Evolutionary conservation across 768 basidiomycete genomes (phyloP).

Genomic region (Russula olivacea): DNA sequence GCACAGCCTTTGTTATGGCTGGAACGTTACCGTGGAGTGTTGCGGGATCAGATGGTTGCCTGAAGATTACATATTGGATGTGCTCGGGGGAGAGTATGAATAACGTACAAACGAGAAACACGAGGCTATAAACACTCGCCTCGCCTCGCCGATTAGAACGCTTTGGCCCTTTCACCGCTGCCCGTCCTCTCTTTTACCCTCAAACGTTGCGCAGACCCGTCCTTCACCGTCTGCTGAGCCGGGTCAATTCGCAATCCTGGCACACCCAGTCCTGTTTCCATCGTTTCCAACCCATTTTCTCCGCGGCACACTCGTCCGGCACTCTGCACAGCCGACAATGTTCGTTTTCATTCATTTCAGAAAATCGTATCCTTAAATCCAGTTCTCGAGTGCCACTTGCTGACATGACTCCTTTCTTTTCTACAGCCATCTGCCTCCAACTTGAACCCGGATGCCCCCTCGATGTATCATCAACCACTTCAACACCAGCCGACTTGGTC

Average conservation of each 20-base stretch:
- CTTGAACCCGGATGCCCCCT: constrained; percentile 17
- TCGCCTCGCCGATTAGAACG: not conserved
- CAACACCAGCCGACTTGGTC: constrained; percentile 20
- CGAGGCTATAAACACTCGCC: constrained; percentile 4
- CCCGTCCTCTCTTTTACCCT: not conserved
- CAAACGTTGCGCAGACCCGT: not conserved
- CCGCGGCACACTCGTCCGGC: constrained; percentile 9
- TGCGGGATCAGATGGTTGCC: not conserved
- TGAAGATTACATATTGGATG: not conserved
- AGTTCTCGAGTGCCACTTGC: not conserved
- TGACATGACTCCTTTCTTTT: constrained; percentile 7
- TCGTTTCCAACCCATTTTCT: not conserved
- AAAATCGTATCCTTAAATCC: not conserved
- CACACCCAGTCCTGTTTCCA: too few relatives aligned
- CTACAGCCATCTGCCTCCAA: not conserved
- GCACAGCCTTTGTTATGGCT: too few relatives aligned
- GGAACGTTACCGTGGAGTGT: too few relatives aligned
- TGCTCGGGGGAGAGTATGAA: not conserved
- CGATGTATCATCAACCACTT: constrained; percentile 20
- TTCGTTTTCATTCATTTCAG: not conserved
- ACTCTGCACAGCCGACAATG: not conserved
- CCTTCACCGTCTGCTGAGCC: not conserved
- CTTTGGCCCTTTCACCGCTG: constrained; percentile 1
- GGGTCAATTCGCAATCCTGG: not conserved
- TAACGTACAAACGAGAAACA: not conserved